These are phyloP conservation scores for Gossypium anomalum DNA, from an alignment of 345 rosid genomes.

Conservation along the genomic window DNA sequence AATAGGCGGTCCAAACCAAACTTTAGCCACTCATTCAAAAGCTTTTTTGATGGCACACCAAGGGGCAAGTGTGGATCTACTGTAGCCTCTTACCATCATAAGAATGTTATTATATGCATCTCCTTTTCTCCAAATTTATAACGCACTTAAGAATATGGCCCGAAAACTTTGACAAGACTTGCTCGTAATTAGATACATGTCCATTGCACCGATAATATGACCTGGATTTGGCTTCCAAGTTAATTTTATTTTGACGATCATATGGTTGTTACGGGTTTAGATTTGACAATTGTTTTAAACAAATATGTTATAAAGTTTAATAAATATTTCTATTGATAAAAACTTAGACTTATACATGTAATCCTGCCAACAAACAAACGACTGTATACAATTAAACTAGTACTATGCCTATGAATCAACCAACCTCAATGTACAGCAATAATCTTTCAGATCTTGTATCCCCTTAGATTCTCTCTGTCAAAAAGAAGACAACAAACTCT, in stretches of 20 bases:
- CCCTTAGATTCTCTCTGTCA: slow-evolving; percentile 20
- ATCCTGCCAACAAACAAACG: neutral
- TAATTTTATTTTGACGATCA: neutral
- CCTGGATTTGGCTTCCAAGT: neutral
- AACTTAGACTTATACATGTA: neutral
- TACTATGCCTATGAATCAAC: slow-evolving; percentile 1
- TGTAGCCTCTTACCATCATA: no score
- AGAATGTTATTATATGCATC: no score
- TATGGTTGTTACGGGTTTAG: no score
- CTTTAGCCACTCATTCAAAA: no score
- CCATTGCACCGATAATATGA: neutral
- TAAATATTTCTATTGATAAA: neutral
- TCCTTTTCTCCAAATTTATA: no score
- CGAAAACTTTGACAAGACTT: neutral
- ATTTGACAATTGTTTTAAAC: no score
- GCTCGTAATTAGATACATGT: neutral
- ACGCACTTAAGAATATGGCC: neutral
- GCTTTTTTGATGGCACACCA: no score
- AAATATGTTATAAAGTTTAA: neutral
- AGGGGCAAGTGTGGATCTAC: no score
- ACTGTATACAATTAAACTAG: neutral
- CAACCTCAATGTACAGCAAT: neutral
- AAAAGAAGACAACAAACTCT: slow-evolving; percentile 50
- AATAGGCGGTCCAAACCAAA: neutral
- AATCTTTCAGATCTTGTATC: neutral